Evolutionary conservation across 1,284 basidiomycete species (phyloP).

Genomic region (Microbotryum violaceum): DNA sequence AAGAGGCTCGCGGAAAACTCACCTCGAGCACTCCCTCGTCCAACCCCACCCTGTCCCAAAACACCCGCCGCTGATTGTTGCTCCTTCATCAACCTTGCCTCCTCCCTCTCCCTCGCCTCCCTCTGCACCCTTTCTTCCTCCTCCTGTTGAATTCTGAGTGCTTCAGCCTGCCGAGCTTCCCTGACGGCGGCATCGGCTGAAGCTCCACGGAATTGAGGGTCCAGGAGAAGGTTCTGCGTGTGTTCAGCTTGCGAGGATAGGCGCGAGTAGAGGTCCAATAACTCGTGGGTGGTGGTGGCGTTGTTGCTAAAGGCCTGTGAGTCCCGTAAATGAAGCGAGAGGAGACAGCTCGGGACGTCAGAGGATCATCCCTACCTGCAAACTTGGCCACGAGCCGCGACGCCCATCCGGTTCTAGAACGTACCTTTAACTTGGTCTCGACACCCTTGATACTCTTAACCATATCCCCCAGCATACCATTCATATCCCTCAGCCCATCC

Average conservation of each 20-base stretch:
- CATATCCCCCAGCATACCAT: slow-evolving; percentile 22
- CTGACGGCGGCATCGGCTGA: neutral
- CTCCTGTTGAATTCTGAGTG: neutral
- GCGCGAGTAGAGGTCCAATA: slow-evolving; percentile 35
- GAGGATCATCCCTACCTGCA: neutral
- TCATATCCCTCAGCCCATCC: slow-evolving; percentile 28
- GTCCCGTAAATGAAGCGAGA: neutral
- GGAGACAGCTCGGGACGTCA: neutral
- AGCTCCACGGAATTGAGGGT: slow-evolving; percentile 31
- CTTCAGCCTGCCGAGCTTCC: too few species aligned
- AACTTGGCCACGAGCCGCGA: slow-evolving; percentile 28
- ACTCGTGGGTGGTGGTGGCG: slow-evolving; percentile 31
- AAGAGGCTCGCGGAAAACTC: too few species aligned
- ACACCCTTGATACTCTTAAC: slow-evolving; percentile 9
- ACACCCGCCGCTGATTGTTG: too few species aligned
- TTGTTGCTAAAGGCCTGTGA: slow-evolving; percentile 17
- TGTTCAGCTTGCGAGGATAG: slow-evolving; percentile 36
- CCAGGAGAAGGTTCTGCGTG: slow-evolving; percentile 32
- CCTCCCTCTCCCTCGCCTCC: neutral
- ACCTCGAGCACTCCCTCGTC: too few species aligned
- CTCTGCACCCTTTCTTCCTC: slow-evolving; percentile 4
- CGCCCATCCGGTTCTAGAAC: slow-evolving; percentile 6
- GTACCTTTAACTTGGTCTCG: slow-evolving; percentile 26
- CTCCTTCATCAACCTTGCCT: neutral
- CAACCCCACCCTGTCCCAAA: too few species aligned